Evolutionary conservation across 2,329 filamentous ascomycete species (phyloP), one percentile per base, ranked within the genome.

Genomic region (Fusarium poae): DNA sequence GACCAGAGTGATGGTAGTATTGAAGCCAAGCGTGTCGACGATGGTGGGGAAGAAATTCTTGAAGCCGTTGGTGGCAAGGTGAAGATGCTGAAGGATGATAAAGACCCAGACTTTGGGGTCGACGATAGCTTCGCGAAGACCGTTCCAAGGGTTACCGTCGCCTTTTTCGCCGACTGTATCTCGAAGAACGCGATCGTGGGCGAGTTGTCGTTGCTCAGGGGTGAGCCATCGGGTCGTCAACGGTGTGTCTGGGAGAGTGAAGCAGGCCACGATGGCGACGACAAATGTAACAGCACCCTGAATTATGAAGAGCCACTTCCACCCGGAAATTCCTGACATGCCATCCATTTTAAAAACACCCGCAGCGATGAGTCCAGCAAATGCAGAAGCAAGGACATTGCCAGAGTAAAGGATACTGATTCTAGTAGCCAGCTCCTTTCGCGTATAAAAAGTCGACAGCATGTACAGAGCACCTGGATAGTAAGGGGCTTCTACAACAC

Each of bases 381-480:
- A 83, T 2, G 79, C 77, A 9, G 74, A 78, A 5, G 77, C 76
- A 11, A 79, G 59, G 18, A 79, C 74, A 18, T 77, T 78, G 3
- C 80, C 80, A 0, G 82, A 78, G 62, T 85, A 85, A 2, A 85
- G 75, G 57, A 84, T 80, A 3, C 81, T 79, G 11, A 83, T 80
- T 42, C 82, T 77, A 3, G 78, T 74, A n/a, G 79, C 77, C 27
- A 84, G 70, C 67, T 83, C 81, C 68, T 85, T 83, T 32, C 84
- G 79, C 4, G 84, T 87, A 74, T 88, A 88, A 76, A 85, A 88
- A 37, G 84, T 82, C 3, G 82, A 83, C 5, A 88, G 77, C 52
- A 86, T 80, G 51, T 77, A 78, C 3, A 78, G 58, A 10, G 73
- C 78, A 44, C 79, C 77, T 0, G 76, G 76, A 16, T 78, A 80